Conservation (phyloP, 176 grass and related monocot genomes). For the Dendrocalamus sinicus region DNA sequence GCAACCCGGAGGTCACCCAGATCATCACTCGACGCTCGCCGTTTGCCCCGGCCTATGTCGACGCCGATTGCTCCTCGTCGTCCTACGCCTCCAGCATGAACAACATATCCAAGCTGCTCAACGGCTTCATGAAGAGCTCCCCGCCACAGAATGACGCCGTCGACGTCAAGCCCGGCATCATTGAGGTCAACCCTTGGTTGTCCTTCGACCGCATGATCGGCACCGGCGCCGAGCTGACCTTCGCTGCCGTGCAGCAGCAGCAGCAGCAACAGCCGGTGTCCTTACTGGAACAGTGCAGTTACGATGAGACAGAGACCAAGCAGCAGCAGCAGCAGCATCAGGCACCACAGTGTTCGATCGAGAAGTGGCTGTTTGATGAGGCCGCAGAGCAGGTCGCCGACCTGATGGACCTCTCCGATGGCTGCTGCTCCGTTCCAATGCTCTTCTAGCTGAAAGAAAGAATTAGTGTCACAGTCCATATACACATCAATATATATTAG, state of each 20-base stretch:
- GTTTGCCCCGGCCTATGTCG: constrained; percentile 17
- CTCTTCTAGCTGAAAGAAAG: constrained; percentile 43
- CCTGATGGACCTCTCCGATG: constrained; percentile 55
- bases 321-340: constrained; percentile 33
- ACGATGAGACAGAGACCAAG: constrained; percentile 41
- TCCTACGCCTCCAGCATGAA: constrained; percentile 70
- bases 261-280: neutral
- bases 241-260: neutral
- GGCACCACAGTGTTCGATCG: constrained; percentile 58
- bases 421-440: constrained; percentile 52
- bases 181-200: constrained; percentile 35
- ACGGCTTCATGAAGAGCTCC: constrained; percentile 63
- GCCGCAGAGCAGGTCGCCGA: constrained; percentile 58
- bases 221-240: neutral
- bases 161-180: constrained; percentile 35
- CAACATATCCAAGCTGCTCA: constrained; percentile 77
- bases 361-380: constrained; percentile 83
- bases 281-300: constrained; percentile 4
- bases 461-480: neutral
- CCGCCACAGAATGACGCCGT: neutral
- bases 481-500: constrained; percentile 18
- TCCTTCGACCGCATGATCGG: constrained; percentile 29
- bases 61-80: constrained; percentile 23
- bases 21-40: constrained; percentile 33
- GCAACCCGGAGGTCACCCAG: neutral